These are phyloP conservation scores for Hemileia vastatrix DNA, from an alignment of 1,284 basidiomycete genomes.

Conservation along the genomic window DNA sequence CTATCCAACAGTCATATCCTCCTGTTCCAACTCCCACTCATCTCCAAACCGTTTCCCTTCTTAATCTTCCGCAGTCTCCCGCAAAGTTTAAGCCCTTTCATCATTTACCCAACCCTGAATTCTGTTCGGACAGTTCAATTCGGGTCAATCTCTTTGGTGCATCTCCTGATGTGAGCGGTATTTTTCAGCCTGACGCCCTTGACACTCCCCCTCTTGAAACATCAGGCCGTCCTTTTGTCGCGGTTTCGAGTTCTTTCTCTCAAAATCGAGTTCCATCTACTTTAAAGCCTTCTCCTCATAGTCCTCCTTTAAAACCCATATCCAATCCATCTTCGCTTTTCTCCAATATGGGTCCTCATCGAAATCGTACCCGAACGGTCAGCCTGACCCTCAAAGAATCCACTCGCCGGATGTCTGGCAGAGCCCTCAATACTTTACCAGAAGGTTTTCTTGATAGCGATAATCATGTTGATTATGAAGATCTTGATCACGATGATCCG, in stretches of 20 bases:
- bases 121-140: slow-evolving; percentile 10
- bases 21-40: neutral
- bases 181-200: slow-evolving; percentile 3
- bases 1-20: too few species aligned
- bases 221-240: too few species aligned
- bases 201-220: neutral
- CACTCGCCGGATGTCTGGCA: neutral
- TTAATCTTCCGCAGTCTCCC: neutral
- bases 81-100: neutral
- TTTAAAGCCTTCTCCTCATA: too few species aligned
- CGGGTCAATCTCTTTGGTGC: slow-evolving; percentile 20
- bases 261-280: too few species aligned
- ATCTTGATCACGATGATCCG: neutral
- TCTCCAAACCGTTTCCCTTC: neutral
- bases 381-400: slow-evolving; percentile 12
- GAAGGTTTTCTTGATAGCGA: slow-evolving; percentile 14
- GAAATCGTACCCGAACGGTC: slow-evolving; percentile 13
- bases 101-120: neutral
- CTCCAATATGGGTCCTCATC: neutral
- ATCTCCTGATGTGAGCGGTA: slow-evolving; percentile 1
- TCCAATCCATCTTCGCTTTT: neutral
- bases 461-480: neutral
- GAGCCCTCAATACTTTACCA: slow-evolving; percentile 3
- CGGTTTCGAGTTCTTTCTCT: too few species aligned
- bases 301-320: too few species aligned